These are phyloP conservation scores for Metschnikowia similis DNA, from an alignment of 805 yeast species.

Conservation along the genomic window DNA sequence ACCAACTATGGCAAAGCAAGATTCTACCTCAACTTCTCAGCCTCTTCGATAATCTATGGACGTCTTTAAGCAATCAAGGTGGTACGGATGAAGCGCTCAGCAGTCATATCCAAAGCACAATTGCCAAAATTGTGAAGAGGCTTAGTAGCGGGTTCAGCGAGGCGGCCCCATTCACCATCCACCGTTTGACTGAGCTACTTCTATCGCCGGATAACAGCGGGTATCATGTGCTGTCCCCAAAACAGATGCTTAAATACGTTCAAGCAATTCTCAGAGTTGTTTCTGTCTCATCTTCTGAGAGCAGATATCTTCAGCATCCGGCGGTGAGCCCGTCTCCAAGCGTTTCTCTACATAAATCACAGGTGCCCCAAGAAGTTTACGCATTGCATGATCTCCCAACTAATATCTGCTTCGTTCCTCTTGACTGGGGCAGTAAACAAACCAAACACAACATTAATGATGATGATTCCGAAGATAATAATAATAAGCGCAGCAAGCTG, in stretches of 20 bases:
- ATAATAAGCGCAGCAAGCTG: neutral
- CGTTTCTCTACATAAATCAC: neutral
- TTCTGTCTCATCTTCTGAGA: constrained; percentile 12
- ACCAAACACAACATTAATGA: neutral
- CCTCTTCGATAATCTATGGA: constrained; percentile 5
- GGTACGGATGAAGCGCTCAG: constrained; percentile 8
- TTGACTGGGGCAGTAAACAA: constrained; percentile 7
- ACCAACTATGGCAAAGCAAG: constrained; percentile 11
- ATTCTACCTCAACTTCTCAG: constrained; percentile 8
- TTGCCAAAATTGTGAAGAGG: constrained; percentile 5
- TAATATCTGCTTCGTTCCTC: constrained; percentile 12
- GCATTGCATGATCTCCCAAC: constrained; percentile 11
- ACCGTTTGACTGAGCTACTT: constrained; percentile 15
- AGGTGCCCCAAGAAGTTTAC: constrained; percentile 7
- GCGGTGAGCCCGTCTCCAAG: neutral
- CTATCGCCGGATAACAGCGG: constrained; percentile 14
- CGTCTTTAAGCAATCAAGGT: constrained; percentile 5
- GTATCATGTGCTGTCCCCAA: constrained; percentile 10
- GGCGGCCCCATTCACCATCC: constrained; percentile 17
- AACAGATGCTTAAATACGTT: constrained; percentile 15
- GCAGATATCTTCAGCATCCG: constrained; percentile 1
- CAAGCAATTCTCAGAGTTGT: constrained; percentile 12
- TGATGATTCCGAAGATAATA: neutral
- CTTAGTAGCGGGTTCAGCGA: constrained; percentile 27
- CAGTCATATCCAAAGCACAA: constrained; percentile 5